Percentiles rank a stretch among this genome's conserved stretches.
phyloP scores from a whole-genome alignment of 495 filamentous ascomycete genomes.

The Entonaema liquescens region DNA sequence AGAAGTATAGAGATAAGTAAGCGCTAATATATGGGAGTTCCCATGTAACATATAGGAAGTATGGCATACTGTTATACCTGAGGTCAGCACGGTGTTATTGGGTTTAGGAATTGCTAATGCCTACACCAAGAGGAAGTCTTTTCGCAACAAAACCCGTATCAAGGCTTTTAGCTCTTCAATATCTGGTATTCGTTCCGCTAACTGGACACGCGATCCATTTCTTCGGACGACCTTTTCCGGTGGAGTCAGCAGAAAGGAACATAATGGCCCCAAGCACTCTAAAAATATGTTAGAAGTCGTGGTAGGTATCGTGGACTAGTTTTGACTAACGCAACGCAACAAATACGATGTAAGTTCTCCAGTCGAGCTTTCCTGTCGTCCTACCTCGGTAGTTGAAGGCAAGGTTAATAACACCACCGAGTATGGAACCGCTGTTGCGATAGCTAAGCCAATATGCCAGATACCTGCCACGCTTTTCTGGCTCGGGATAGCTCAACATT shows the following conservation, averaged over 20 bases:
- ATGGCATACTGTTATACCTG: neutral
- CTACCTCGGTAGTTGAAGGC: slow-evolving; percentile 15
- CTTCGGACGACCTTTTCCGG: slow-evolving; percentile 18
- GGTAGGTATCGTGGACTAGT: neutral
- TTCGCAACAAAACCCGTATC: neutral
- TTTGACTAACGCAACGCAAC: slow-evolving; percentile 8
- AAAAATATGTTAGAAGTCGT: neutral
- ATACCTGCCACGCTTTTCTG: slow-evolving; percentile 21
- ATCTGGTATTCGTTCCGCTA: slow-evolving; percentile 10
- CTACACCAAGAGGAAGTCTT: neutral
- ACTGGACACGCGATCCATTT: slow-evolving; percentile 13
- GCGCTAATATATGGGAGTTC: slow-evolving; percentile 11
- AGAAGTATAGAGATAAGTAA: slow-evolving; percentile 16
- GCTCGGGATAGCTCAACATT: slow-evolving; percentile 20
- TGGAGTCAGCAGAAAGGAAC: slow-evolving; percentile 11
- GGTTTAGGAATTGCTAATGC: neutral
- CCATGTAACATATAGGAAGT: neutral
- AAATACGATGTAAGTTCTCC: slow-evolving; percentile 22
- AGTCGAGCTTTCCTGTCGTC: slow-evolving; percentile 15
- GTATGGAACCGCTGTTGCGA: slow-evolving; percentile 20
- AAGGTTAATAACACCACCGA: slow-evolving; percentile 20
- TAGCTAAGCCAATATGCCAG: slow-evolving; percentile 20
- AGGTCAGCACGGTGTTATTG: neutral
- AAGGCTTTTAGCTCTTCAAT: slow-evolving; percentile 7
- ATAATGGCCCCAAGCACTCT: neutral